Conservation (phyloP, 106 monocot species). For the Posidonia australis region DNA sequence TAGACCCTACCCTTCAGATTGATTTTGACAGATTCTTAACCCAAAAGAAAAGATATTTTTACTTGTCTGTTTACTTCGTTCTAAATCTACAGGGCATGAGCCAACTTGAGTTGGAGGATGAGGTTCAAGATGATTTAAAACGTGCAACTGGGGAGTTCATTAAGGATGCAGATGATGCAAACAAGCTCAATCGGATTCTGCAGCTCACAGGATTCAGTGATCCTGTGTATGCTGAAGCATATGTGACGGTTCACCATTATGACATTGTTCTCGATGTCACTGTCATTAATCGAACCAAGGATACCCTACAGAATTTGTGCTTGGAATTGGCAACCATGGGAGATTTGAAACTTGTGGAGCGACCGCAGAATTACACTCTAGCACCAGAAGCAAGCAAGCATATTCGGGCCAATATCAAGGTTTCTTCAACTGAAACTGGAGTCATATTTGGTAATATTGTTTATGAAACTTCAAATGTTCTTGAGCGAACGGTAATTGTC, state of each 20-base stretch:
- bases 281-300: slow-evolving; percentile 76
- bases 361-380: slow-evolving; percentile 81
- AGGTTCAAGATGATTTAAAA: slow-evolving; percentile 87
- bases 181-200: slow-evolving; percentile 76
- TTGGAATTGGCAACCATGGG: slow-evolving; percentile 91
- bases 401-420: slow-evolving; percentile 84
- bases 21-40: not conserved
- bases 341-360: slow-evolving; percentile 81
- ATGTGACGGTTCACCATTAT: slow-evolving; percentile 81
- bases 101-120: slow-evolving; percentile 87
- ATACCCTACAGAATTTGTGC: slow-evolving; percentile 84
- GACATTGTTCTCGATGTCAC: slow-evolving; percentile 94
- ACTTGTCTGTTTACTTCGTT: not conserved
- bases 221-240: slow-evolving; percentile 91
- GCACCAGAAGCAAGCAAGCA: slow-evolving; percentile 82
- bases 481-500: slow-evolving; percentile 68
- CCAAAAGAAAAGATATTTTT: not conserved
- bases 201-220: slow-evolving; percentile 86
- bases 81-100: slow-evolving; percentile 56
- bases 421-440: slow-evolving; percentile 88
- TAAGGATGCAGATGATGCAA: slow-evolving; percentile 70
- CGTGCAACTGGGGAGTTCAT: slow-evolving; percentile 84
- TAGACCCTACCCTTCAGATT: not conserved
- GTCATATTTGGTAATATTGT: slow-evolving; percentile 94
- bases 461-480: slow-evolving; percentile 84